A percentile compares a stretch with the other conserved stretches of the same genome.
Conservation (phyloP, 2,329 filamentous ascomycete genomes). For the Diaporthe longicolla region DNA sequence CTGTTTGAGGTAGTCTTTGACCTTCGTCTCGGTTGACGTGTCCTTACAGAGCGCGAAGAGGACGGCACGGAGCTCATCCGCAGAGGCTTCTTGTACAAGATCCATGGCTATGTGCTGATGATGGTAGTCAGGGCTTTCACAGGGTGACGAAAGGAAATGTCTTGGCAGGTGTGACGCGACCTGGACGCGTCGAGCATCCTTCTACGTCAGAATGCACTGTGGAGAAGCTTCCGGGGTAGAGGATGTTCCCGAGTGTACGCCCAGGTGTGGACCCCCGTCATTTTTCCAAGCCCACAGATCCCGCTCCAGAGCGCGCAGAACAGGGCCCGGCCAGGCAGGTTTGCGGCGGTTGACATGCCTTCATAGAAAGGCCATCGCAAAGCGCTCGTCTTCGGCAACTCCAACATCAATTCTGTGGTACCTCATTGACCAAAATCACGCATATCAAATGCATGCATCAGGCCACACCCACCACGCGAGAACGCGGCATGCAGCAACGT, state of each 20-base stretch:
- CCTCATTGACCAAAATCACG: not conserved
- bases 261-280: too few species aligned
- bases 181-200: not conserved
- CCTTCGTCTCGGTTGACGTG: too few species aligned
- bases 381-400: too few species aligned
- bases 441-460: not conserved
- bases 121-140: not conserved
- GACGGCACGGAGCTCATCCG: conserved; percentile 7
- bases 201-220: not conserved
- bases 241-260: not conserved
- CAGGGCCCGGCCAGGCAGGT: not conserved
- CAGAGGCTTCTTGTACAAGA: not conserved
- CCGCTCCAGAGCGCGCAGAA: not conserved
- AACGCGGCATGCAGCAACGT: not conserved
- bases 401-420: too few species aligned
- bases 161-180: not conserved
- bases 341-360: not conserved
- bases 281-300: not conserved
- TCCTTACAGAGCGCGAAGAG: conserved; percentile 10
- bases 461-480: not conserved
- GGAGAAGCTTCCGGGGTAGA: not conserved
- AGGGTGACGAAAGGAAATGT: too few species aligned
- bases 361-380: too few species aligned
- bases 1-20: not conserved
- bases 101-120: not conserved